Evolutionary conservation across 805 yeast genomes (phyloP).

Genomic region (Teunomyces lycoperdinae): DNA sequence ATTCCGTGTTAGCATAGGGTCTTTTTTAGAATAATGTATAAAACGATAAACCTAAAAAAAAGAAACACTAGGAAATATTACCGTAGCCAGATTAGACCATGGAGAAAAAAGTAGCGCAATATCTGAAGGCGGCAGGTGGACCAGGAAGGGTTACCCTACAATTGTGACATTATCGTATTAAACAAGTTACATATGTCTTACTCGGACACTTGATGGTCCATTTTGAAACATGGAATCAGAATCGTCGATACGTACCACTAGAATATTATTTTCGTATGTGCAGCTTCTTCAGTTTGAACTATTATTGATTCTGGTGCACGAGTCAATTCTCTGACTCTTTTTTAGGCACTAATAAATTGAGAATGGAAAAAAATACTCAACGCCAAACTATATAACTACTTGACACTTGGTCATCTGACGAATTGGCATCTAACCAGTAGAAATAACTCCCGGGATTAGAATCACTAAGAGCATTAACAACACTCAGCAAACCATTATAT

Average conservation of each 20-base stretch:
- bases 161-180: neutral
- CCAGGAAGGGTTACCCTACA: neutral
- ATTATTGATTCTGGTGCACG: neutral
- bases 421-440: constrained; percentile 1
- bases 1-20: neutral
- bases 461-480: neutral
- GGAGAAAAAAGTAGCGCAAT: neutral
- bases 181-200: neutral
- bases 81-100: neutral
- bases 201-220: neutral
- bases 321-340: constrained; percentile 4
- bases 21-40: constrained; percentile 1
- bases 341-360: constrained; percentile 2
- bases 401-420: constrained; percentile 4
- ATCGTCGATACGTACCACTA: neutral
- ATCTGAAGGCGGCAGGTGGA: neutral
- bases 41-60: neutral
- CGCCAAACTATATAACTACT: constrained; percentile 1
- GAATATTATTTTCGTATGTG: neutral
- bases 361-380: constrained; percentile 2
- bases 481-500: neutral
- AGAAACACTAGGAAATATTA: neutral
- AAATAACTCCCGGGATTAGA: neutral
- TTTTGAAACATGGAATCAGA: too few species aligned
- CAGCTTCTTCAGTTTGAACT: neutral